Evolutionary conservation across 345 rosid genomes (phyloP), one percentile per base, ranked within the genome.

Genomic region (Eucalyptus lansdowneana): DNA sequence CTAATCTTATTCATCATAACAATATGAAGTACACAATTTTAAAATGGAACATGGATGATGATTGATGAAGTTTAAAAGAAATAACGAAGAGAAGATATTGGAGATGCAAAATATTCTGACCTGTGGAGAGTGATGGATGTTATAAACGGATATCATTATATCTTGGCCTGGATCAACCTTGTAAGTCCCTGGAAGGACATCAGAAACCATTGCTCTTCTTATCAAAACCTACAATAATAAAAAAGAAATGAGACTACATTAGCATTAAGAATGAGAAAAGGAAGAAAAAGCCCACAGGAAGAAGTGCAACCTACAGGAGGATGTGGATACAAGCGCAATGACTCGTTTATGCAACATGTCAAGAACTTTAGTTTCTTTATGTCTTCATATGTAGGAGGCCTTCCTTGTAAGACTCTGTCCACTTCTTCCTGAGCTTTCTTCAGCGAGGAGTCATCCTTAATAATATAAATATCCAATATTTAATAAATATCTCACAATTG

Each of bases 111-210:
- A 58, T 27, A 29, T 80, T 44, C 88, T 81, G 93, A 97, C 99
- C 97, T 92, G 88, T 19, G 98, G 93, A 31, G 99, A 97, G 92
- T 92, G 99, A 92, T 97, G 99, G 86, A 97, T 94, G 91, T 97
- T 97, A 89, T 97, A 97, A 87, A 97, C 99, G 2, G 99, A 97
- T 80, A 97, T 97, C 99, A 97, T 97, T 89, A 97, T 94, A 90
- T 97, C 99, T 95, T 97, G 99, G 89, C 99, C 99, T 47, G 97
- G 85, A 89, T 95, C 94, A 86, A 97, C 97, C 94, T 96, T 97
- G 92, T 95, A 97, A 91, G 94, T 90, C 91, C 99, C 99, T 22
- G 99, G 99, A 92, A 97, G 98, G 60, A 94, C 90, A 88, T 97
- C 99, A n/a, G 95, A 94, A 87, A 94, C 94, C 90, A 93, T 94